Evolutionary conservation across 2,329 filamentous ascomycete genomes (phyloP), one percentile per base, ranked within the genome.

Genomic region (Westerdykella aurantiaca): DNA sequence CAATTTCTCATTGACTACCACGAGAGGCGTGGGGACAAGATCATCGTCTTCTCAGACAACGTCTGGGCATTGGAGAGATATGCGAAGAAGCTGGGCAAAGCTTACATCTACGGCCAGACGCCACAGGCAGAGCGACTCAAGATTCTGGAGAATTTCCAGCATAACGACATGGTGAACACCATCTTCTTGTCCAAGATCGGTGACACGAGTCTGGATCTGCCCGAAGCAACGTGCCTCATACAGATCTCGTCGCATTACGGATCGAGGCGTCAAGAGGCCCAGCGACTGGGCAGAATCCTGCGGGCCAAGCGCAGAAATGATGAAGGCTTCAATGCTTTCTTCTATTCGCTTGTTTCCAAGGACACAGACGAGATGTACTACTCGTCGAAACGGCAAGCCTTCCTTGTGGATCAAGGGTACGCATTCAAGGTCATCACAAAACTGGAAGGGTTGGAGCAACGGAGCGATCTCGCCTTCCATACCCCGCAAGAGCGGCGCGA

Each of bases 391-490:
- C 81, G 93, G 9, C 93, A 98, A 68, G 91, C 93, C 1, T 98
- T 98, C 72, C 76, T 98, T 1, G 90, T 98, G 17, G 93, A 98
- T 54, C 93, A 98, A 69, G 93, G 93, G 9, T 98, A 98, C 64
- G 91, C 93, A 0, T 98, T 98, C 78, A 97, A 97, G 66, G 91
- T 97, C 49, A 98, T 98, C 64, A 98, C 93, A 0, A 88, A 95
- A 60, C 77, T 98, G 6, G 85, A 90, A 59, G 93, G 91, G 40
- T 88, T 98, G 51, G 88, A 96, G 48, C 80, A 87, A 46, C 85
- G 91, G 42, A 82, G 85, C 0, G 82, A 83, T 0, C 77, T 98
- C 1, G 85, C 84, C 2, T 97, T 94, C 63, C 80, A 80, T 2
- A 87, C 87, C 1, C 79, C 88, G 0, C 74, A 80, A 6, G 89